phyloP scores from a whole-genome alignment of 805 yeast species.

The Candida boleticola region DNA sequence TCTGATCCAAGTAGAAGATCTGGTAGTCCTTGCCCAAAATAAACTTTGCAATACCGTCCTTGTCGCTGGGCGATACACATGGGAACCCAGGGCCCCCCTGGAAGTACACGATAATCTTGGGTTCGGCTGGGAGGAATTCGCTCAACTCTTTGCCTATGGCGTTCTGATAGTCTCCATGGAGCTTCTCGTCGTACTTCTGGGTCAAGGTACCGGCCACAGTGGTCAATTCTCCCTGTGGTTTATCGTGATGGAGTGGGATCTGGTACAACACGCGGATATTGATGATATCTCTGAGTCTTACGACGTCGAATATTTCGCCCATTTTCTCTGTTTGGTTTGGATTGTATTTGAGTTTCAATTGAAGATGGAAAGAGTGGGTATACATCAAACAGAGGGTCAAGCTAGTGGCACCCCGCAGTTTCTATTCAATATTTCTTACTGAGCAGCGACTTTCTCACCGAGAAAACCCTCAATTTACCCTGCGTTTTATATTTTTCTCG shows the following conservation, averaged over 20 bases:
- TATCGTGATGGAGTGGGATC: slow-evolving; percentile 4
- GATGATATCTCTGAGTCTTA: slow-evolving; percentile 2
- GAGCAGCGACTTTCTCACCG: too few species aligned
- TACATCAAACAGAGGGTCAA: neutral
- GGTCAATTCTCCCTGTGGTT: slow-evolving; percentile 5
- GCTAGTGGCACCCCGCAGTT: neutral
- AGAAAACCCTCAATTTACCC: too few species aligned
- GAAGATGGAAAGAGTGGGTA: neutral
- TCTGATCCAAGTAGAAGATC: slow-evolving; percentile 50
- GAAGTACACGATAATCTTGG: slow-evolving; percentile 40
- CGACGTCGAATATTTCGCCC: neutral
- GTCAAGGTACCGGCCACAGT: slow-evolving; percentile 31
- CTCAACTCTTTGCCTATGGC: slow-evolving; percentile 7
- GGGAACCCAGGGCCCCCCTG: slow-evolving; percentile 61
- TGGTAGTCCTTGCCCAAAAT: slow-evolving; percentile 42
- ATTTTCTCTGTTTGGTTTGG: neutral
- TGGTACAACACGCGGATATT: neutral
- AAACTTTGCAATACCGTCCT: slow-evolving; percentile 34
- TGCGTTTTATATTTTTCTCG: too few species aligned
- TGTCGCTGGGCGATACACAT: slow-evolving; percentile 36
- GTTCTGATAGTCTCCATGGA: slow-evolving; percentile 12
- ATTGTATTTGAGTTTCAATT: neutral
- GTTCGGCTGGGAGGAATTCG: slow-evolving; percentile 20
- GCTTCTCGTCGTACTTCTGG: slow-evolving; percentile 24
- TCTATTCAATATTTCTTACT: too few species aligned